Evolutionary conservation across 2,329 filamentous ascomycete genomes (phyloP).

Genomic region (Exophiala bonariae): DNA sequence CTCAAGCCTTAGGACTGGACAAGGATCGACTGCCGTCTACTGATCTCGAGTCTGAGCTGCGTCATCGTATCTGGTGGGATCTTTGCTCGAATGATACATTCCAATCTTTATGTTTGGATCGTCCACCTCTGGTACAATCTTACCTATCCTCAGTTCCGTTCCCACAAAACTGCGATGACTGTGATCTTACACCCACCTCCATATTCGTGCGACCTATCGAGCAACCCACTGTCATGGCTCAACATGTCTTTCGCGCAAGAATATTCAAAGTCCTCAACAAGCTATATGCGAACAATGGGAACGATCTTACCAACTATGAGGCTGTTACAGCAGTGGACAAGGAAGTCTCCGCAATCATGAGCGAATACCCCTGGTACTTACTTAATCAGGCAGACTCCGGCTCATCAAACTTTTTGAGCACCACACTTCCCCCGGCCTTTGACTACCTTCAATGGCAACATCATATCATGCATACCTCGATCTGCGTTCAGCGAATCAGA

Average conservation of each 20-base stretch:
- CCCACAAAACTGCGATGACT: constrained; percentile 31
- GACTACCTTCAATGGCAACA: constrained; percentile 31
- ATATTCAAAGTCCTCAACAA: constrained; percentile 27
- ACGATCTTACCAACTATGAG: constrained; percentile 26
- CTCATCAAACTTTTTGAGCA: constrained; percentile 7
- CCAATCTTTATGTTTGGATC: constrained; percentile 31
- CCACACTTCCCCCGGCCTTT: constrained; percentile 13
- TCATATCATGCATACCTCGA: constrained; percentile 29
- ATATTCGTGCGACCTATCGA: constrained; percentile 24
- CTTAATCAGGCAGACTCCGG: constrained; percentile 17
- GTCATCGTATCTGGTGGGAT: constrained; percentile 31
- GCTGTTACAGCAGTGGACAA: constrained; percentile 27
- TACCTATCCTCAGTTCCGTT: constrained; percentile 27
- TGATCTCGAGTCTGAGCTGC: constrained; percentile 27
- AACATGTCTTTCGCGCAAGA: constrained; percentile 23
- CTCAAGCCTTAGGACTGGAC: constrained; percentile 30
- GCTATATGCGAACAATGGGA: constrained; percentile 26
- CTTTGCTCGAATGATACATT: constrained; percentile 29
- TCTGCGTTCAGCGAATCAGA: constrained; percentile 31
- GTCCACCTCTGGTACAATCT: constrained; percentile 28
- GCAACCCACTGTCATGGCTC: constrained; percentile 27
- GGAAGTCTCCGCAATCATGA: constrained; percentile 25
- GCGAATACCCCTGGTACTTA: constrained; percentile 30
- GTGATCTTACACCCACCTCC: constrained; percentile 26
- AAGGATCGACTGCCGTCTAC: constrained; percentile 24